Percentiles rank a stretch among this genome's conserved stretches.
These are phyloP conservation scores for Penicillium maclennaniae DNA, from an alignment of 495 filamentous ascomycete genomes.

Conservation along the genomic window DNA sequence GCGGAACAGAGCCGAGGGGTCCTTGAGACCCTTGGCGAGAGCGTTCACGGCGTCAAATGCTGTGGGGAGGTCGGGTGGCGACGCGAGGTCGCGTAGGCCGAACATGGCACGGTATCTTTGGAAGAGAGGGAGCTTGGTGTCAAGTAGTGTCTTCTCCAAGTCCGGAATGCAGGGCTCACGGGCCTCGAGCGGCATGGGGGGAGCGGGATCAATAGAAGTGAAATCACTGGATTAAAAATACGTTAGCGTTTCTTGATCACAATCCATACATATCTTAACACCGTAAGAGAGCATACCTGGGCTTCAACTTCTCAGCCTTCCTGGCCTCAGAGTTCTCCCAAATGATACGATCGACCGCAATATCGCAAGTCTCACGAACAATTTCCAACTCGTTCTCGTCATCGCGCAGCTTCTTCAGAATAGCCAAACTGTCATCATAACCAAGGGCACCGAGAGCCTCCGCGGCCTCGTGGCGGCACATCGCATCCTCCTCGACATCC, in stretches of 20 bases:
- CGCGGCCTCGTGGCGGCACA: slow-evolving; percentile 95
- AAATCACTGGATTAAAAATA: slow-evolving; percentile 63
- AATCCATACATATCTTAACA: neutral
- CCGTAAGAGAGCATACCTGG: slow-evolving; percentile 54
- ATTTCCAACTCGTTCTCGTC: slow-evolving; percentile 67
- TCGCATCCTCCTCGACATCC: slow-evolving; percentile 75
- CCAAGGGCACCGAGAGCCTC: slow-evolving; percentile 92
- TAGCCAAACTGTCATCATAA: slow-evolving; percentile 61
- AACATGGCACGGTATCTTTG: slow-evolving; percentile 98
- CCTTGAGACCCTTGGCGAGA: slow-evolving; percentile 79
- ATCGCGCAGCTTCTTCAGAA: slow-evolving; percentile 69
- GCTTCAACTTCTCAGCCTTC: slow-evolving; percentile 68
- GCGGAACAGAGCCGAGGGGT: slow-evolving; percentile 89
- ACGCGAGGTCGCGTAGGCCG: slow-evolving; percentile 85
- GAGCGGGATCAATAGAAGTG: slow-evolving; percentile 91
- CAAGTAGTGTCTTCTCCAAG: slow-evolving; percentile 69
- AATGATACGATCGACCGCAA: slow-evolving; percentile 88
- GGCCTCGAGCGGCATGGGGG: slow-evolving; percentile 66
- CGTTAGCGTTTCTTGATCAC: slow-evolving; percentile 1
- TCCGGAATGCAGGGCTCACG: slow-evolving; percentile 62
- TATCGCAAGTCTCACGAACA: slow-evolving; percentile 93
- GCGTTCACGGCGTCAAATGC: slow-evolving; percentile 79
- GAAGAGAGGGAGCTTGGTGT: slow-evolving; percentile 78
- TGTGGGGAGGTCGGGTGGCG: slow-evolving; percentile 83
- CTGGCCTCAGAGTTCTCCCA: slow-evolving; percentile 79